phyloP scores from a whole-genome alignment of 192 early-diverging fungal genomes.

The Nowakowskiella sp. region DNA sequence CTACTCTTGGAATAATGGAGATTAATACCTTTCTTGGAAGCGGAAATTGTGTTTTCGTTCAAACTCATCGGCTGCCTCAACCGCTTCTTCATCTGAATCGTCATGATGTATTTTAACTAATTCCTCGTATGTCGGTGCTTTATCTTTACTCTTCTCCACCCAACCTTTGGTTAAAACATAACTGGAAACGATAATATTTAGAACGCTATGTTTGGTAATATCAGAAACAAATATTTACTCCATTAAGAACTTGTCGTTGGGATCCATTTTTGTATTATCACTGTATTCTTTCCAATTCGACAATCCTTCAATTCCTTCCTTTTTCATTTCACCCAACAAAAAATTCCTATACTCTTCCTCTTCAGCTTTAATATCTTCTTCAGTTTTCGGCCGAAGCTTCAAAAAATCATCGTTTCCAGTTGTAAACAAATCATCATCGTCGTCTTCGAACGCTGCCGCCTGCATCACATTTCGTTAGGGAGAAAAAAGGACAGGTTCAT shows the following conservation, averaged over 20 bases:
- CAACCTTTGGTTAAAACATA: conserved; percentile 91
- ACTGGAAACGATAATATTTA: conserved; percentile 19
- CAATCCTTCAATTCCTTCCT: conserved; percentile 45
- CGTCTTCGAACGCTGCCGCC: conserved; percentile 29
- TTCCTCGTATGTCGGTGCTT: conserved; percentile 58
- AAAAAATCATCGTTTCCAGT: conserved; percentile 50
- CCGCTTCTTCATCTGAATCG: conserved; percentile 64
- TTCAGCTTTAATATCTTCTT: conserved; percentile 70
- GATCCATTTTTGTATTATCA: conserved; percentile 6
- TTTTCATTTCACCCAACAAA: conserved; percentile 70
- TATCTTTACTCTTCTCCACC: conserved; percentile 71
- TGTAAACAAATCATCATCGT: conserved; percentile 43
- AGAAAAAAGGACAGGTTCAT: neutral
- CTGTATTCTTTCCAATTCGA: conserved; percentile 42
- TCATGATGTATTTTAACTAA: conserved; percentile 58
- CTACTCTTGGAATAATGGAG: too few species aligned
- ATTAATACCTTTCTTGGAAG: conserved; percentile 70
- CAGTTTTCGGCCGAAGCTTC: conserved; percentile 60
- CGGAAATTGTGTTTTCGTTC: conserved; percentile 91
- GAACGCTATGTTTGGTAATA: neutral
- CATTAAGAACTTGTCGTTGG: conserved; percentile 69
- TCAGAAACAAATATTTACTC: conserved; percentile 33
- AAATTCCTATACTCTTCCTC: conserved; percentile 87
- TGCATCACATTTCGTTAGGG: neutral
- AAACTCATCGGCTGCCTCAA: conserved; percentile 76